phyloP scores from a whole-genome alignment of 768 basidiomycete genomes.

The Lentinula sp. region DNA sequence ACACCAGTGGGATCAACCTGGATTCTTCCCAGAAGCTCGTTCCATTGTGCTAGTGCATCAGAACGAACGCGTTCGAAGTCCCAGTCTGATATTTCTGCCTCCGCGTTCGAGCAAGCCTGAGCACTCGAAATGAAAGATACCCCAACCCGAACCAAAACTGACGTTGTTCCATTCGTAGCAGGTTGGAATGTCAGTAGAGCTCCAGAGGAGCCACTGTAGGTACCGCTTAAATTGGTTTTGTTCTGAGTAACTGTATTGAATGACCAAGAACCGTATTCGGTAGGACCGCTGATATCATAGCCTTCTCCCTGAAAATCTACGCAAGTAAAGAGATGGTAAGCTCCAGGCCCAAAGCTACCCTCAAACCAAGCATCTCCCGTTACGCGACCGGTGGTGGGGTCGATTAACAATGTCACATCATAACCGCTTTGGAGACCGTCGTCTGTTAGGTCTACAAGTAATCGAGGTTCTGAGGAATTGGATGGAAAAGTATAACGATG shows the following conservation, averaged over 20 bases:
- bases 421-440: constrained; percentile 52
- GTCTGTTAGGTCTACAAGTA: constrained; percentile 56
- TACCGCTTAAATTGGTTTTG: neutral
- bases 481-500: constrained; percentile 55
- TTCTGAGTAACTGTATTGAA: neutral
- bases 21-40: constrained; percentile 48
- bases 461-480: constrained; percentile 40
- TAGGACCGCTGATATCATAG: constrained; percentile 36
- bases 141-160: constrained; percentile 56
- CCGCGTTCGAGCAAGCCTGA: constrained; percentile 57
- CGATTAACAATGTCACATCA: constrained; percentile 39
- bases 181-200: constrained; percentile 43
- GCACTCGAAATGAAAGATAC: constrained; percentile 56
- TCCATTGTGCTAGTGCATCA: constrained; percentile 44
- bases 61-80: constrained; percentile 45
- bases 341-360: constrained; percentile 54
- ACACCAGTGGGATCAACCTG: constrained; percentile 46
- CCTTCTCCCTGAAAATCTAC: constrained; percentile 55
- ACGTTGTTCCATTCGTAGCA: constrained; percentile 22
- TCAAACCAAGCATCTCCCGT: constrained; percentile 41
- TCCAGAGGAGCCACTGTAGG: constrained; percentile 19
- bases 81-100: constrained; percentile 53
- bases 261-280: constrained; percentile 47
- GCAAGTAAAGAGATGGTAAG: constrained; percentile 54
- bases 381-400: constrained; percentile 44